Evolutionary conservation across 257 asterid genomes (phyloP).

Genomic region (Solanum medicagineum): DNA sequence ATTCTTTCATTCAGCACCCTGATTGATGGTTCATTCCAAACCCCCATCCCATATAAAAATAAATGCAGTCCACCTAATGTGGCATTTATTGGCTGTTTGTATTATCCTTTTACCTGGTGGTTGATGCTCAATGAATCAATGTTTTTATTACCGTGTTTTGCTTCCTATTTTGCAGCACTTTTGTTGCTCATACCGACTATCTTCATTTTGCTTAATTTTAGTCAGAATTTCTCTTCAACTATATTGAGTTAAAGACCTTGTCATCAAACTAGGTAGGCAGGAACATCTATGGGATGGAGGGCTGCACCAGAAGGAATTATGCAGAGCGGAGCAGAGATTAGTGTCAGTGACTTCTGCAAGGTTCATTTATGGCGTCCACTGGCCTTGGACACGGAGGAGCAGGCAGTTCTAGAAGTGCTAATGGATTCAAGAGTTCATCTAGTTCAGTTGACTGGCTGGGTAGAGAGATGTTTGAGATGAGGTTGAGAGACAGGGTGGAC

Average conservation of each 20-base stretch:
- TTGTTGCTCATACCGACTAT: background rate
- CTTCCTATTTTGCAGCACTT: background rate
- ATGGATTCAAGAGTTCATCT: slow-evolving; percentile 62
- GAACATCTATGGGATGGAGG: slow-evolving; percentile 27
- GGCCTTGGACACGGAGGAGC: slow-evolving; percentile 37
- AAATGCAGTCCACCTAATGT: background rate
- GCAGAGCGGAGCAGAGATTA: slow-evolving; percentile 4
- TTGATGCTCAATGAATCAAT: background rate
- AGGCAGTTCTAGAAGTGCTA: slow-evolving; percentile 34
- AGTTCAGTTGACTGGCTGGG: slow-evolving; percentile 98
- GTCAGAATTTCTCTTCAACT: background rate
- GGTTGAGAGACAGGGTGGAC: slow-evolving; percentile 71
- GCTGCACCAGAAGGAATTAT: slow-evolving; percentile 10
- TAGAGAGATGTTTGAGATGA: slow-evolving; percentile 91
- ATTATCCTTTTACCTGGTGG: background rate
- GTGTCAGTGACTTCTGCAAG: background rate
- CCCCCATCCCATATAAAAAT: background rate
- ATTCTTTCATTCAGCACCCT: background rate
- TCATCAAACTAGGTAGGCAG: slow-evolving; percentile 25
- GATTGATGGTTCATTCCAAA: background rate
- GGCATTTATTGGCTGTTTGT: background rate
- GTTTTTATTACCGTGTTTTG: background rate
- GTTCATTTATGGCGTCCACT: slow-evolving; percentile 24
- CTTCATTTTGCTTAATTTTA: background rate
- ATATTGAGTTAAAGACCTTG: slow-evolving; percentile 1